A percentile compares a stretch with the other conserved stretches of the same genome.
These are phyloP conservation scores for Talaromyces sp. DNA, from an alignment of 2,329 filamentous ascomycete genomes.

Conservation along the genomic window DNA sequence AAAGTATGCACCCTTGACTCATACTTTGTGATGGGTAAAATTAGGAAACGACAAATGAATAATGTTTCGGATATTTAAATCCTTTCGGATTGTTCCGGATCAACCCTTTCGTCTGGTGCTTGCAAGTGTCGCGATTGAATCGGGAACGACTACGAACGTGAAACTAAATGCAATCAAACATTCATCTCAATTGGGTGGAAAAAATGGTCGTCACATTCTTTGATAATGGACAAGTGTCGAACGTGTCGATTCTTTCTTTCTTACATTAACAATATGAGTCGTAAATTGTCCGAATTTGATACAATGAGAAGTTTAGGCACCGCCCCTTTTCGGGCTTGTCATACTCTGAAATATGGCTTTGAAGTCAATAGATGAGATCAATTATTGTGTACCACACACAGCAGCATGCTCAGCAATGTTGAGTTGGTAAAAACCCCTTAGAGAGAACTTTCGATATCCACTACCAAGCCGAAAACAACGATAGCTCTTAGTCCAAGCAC, in stretches of 20 bases:
- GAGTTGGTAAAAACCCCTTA: too few species aligned
- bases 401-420: too few species aligned
- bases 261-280: neutral
- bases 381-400: neutral
- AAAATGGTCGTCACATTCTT: neutral
- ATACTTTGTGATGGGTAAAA: neutral
- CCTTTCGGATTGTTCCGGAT: neutral
- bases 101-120: neutral
- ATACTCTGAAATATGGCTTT: neutral
- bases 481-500: neutral
- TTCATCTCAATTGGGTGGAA: too few species aligned
- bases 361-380: neutral
- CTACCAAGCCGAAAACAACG: neutral
- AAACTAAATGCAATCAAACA: neutral
- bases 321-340: conserved; percentile 4
- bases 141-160: neutral
- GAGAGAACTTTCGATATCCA: neutral
- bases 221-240: neutral
- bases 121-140: neutral
- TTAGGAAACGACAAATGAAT: neutral
- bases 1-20: neutral
- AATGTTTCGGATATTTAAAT: conserved; percentile 4
- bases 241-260: neutral
- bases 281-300: neutral
- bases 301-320: neutral